Evolutionary conservation across 345 rosid species (phyloP), one percentile per base, ranked within the genome.

Genomic region (Rhodomyrtus tomentosa): DNA sequence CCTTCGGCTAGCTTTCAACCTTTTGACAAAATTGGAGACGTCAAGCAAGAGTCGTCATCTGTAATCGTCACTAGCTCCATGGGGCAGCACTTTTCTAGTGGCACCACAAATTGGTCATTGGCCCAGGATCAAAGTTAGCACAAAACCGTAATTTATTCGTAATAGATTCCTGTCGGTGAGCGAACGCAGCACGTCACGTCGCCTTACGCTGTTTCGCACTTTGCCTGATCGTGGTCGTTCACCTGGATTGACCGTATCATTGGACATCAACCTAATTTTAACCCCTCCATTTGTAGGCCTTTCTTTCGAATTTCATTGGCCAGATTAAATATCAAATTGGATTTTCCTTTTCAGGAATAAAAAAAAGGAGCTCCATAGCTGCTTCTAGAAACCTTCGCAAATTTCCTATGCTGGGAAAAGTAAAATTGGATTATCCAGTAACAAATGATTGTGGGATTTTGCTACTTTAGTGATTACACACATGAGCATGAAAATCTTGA

Each of bases 391-490:
- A n/a, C n/a, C n/a, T 48, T 32, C 0, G 2, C 12, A 18, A 62
- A 16, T 32, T 3, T 16, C 12, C 42, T 10, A 3, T 62, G 1
- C 7, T 3, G 8, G 0, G 40, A 7, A 8, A 16, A 20, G 0
- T 15, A 20, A 0, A 62, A 32, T 62, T 62, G 9, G 10, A 62
- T 16, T 16, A 29, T 62, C 1, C 8, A 9, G 13, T 7, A 20
- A 36, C 0, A 2, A 0, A 10, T 18, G 6, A 8, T 0, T 2
- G 9, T 4, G 24, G 0, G 6, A 68, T 68, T 68, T 68, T 0
- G 0, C 5, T 6, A 68, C 5, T 24, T 2, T 1, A 1, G 0
- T 2, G 3, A 32, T 62, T 36, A 5, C 4, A 36, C 2, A 9
- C 0, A 4, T 36, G 2, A 0, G 18, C 13, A 18, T 36, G 13